Base-by-base conservation (phyloP, 768 basidiomycete genomes). In the Hypsizygus marmoreus region DNA sequence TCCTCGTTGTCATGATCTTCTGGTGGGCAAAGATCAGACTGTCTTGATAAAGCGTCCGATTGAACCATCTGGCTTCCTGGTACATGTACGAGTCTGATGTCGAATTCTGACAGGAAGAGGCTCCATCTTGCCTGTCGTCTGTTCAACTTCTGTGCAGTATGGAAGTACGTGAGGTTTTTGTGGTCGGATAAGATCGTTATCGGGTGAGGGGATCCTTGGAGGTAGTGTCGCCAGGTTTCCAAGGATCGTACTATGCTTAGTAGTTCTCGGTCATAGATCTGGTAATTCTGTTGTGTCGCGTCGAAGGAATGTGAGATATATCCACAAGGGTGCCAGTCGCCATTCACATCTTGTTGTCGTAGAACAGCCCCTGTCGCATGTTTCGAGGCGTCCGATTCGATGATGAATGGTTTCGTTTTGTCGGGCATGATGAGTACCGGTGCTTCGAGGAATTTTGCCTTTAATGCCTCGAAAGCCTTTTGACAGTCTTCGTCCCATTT, bases 261-360 rank as follows among this genome's bases (percentile, higher is more conserved):
- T 0, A 78, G 40, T 52, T 80, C 76, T 51, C 68, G 71, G 53
- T 79, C 64, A 43, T 69, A 57, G 20, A 60, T 57, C 17, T 67
- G 57, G 54, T 77, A 77, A 46, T 78, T 76, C 6, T 53, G 39
- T 44, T 78, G 69, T 0, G 68, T 59, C 0, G 43, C 19, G 6
- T 28, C 50, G 4, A 72, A 40, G 43, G 43, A 7, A 25, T 43
- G 40, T 12, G 40, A 40, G 8, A 37, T 40, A n/a, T 63, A 77
- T 0, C 59, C 68, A 10, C 73, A 53, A 0, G 71, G 72, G 4
- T 61, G 62, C 54, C 58, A 45, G n/a, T 50, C 25, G 3, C 30
- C 39, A 25, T 50, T 20, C 9, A 9, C 13, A 63, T 29, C 33
- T 46, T 50, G 34, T 23, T 67, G 63, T 1, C 50, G 58, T 1